These are phyloP conservation scores for Stipa capillata DNA, from an alignment of 176 grass and related monocot species.

Conservation along the genomic window DNA sequence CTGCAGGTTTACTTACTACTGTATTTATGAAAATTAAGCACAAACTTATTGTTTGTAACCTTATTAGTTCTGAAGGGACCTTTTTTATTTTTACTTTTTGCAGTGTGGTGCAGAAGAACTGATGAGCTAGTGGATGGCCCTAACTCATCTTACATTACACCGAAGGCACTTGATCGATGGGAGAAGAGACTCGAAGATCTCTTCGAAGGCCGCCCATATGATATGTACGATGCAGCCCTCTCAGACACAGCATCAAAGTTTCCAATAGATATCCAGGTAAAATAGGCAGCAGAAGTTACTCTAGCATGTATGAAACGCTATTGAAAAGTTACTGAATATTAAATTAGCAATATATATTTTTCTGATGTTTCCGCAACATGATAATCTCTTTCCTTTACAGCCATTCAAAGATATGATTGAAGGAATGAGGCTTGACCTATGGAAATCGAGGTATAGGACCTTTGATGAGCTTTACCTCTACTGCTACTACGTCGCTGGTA, in stretches of 20 bases:
- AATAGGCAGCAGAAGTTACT: background rate
- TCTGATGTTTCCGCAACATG: background rate
- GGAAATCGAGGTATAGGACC: conserved; percentile 79
- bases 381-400: conserved; percentile 18
- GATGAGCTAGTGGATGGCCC: conserved; percentile 95
- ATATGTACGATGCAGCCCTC: conserved; percentile 82
- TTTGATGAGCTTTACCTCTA: conserved; percentile 97
- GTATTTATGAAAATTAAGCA: background rate
- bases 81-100: background rate
- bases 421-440: conserved; percentile 91
- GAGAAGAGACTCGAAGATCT: conserved; percentile 75
- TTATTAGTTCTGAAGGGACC: background rate
- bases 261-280: conserved; percentile 92
- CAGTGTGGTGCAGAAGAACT: conserved; percentile 99
- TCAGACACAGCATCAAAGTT: conserved; percentile 68
- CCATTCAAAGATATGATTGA: conserved; percentile 98
- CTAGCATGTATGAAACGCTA: background rate
- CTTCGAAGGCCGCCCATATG: conserved; percentile 71
- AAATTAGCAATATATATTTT: background rate
- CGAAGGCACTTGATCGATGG: conserved; percentile 78
- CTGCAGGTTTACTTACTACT: background rate
- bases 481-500: conserved; percentile 95
- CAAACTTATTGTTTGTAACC: background rate
- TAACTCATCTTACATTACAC: conserved; percentile 86
- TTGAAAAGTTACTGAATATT: background rate